Conservation (phyloP, 225 moss, liverwort and hornwort genomes). For the Pseudoscleropodium purum region DNA sequence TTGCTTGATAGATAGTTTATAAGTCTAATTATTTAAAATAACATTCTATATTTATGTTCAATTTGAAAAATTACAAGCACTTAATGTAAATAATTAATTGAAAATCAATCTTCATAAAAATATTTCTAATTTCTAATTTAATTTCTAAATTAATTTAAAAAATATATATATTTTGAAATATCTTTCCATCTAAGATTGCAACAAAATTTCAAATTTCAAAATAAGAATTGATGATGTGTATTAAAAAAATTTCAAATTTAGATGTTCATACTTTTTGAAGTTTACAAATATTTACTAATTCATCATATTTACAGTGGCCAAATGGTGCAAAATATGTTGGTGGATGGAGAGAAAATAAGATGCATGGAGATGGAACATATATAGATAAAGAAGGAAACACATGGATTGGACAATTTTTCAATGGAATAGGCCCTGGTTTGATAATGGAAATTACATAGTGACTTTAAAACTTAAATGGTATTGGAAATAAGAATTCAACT, state of each 20-base stretch:
- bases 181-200: fast-evolving
- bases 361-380: slow-evolving; percentile 84
- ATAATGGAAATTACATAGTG: slow-evolving; percentile 48
- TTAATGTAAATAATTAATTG: not conserved
- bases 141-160: not conserved
- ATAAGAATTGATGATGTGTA: fast-evolving
- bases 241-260: too few relatives aligned
- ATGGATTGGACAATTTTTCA: slow-evolving; percentile 74
- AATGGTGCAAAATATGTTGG: slow-evolving; percentile 67
- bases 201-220: not conserved
- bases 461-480: too few relatives aligned
- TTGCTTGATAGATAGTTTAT: fast-evolving
- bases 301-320: slow-evolving; percentile 22
- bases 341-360: slow-evolving; percentile 74
- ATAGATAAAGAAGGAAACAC: slow-evolving; percentile 49
- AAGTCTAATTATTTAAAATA: too few relatives aligned
- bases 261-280: not conserved
- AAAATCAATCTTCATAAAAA: not conserved
- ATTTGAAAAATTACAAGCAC: not conserved
- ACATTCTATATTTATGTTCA: fast-evolving
- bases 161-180: too few relatives aligned
- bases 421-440: slow-evolving; percentile 72
- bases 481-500: not conserved
- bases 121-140: not conserved
- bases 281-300: not conserved